These are phyloP conservation scores for Pestalotiopsis sp. DNA, from an alignment of 2,329 filamentous ascomycete genomes.

Conservation along the genomic window DNA sequence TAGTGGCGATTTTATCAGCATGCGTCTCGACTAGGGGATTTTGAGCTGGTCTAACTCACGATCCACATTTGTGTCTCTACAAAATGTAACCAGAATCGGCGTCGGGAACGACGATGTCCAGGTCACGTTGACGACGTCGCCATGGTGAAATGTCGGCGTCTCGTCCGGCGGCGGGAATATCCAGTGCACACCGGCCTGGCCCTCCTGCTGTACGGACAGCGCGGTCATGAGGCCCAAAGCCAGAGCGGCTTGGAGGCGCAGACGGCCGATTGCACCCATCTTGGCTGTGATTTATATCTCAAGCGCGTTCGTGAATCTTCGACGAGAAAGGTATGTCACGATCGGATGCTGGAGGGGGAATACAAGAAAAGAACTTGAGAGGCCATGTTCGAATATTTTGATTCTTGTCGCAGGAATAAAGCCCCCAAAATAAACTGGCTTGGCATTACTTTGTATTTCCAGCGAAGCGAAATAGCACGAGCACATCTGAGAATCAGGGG, in stretches of 20 bases:
- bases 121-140: conserved; percentile 14
- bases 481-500: no score
- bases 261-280: background rate
- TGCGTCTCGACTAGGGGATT: background rate
- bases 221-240: background rate
- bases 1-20: background rate
- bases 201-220: background rate
- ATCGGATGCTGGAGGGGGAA: no score
- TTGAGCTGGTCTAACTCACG: background rate
- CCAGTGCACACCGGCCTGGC: conserved; percentile 1
- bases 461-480: no score
- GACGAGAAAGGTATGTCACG: background rate
- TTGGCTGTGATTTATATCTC: background rate
- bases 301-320: no score
- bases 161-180: background rate
- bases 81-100: conserved; percentile 14
- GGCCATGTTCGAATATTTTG: no score
- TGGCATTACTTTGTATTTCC: no score
- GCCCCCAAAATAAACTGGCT: no score
- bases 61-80: background rate
- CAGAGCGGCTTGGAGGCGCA: background rate
- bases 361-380: no score
- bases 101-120: conserved; percentile 10
- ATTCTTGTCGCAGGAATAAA: no score
- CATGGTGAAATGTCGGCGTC: conserved; percentile 8